A percentile compares a stretch with the other conserved stretches of the same genome.
Conservation (phyloP, 192 early-diverging fungal genomes). For the Rhizoclosmatium globosum region DNA sequence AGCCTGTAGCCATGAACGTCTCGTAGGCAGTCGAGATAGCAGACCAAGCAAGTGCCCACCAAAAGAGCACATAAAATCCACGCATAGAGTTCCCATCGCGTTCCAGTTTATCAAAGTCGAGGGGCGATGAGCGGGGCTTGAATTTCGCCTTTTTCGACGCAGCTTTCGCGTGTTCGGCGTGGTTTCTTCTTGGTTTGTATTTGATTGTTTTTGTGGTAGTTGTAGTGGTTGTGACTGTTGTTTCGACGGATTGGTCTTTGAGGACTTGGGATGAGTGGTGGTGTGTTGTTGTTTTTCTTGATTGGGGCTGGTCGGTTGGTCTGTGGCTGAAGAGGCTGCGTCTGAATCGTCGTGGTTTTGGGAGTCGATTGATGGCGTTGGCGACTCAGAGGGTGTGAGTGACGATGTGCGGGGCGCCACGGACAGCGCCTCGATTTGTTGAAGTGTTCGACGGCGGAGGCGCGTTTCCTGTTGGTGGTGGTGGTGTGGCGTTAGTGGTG, state of each 20-base stretch:
- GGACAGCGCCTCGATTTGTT: too few relatives aligned
- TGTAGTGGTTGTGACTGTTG: not conserved
- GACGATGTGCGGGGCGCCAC: too few relatives aligned
- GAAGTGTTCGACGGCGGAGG: too few relatives aligned
- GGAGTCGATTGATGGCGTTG: too few relatives aligned
- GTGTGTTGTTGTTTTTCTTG: not conserved
- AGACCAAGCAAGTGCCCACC: slow-evolving; percentile 81
- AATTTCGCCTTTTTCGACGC: not conserved
- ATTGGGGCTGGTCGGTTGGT: not conserved
- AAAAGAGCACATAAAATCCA: slow-evolving; percentile 85
- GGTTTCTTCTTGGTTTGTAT: not conserved
- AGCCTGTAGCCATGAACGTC: slow-evolving; percentile 65
- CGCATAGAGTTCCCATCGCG: slow-evolving; percentile 39
- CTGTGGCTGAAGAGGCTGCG: not conserved
- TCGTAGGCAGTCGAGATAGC: slow-evolving; percentile 67
- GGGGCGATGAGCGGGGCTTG: slow-evolving; percentile 17
- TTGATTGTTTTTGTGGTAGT: not conserved
- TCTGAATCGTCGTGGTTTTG: not conserved
- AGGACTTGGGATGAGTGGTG: not conserved
- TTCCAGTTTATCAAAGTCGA: slow-evolving; percentile 29
- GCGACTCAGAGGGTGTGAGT: too few relatives aligned
- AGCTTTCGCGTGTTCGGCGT: not conserved
- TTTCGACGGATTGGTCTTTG: not conserved
- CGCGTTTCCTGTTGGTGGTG: too few relatives aligned
- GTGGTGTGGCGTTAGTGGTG: too few relatives aligned